Conservation (phyloP, 768 basidiomycete species). For the Amanita molliuscula region DNA sequence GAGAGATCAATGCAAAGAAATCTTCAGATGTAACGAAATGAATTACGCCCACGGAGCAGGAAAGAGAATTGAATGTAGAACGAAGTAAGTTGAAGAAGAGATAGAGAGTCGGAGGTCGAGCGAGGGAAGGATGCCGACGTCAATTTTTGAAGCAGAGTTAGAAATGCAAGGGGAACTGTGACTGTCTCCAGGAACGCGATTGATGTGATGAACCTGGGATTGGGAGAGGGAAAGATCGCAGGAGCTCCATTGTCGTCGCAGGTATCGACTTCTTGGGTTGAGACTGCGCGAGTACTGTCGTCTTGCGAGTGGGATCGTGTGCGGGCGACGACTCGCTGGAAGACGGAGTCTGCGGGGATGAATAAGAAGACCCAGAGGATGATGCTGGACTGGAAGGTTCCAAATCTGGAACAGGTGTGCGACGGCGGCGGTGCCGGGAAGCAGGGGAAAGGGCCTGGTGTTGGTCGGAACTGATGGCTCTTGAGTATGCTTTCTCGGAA, state of each 20-base stretch:
- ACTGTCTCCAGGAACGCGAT: slow-evolving; percentile 11
- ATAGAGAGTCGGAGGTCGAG: background rate
- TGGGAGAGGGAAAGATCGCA: slow-evolving; percentile 40
- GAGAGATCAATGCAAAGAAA: background rate
- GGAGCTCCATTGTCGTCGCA: slow-evolving; percentile 30
- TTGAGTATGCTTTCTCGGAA: slow-evolving; percentile 14
- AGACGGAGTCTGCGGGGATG: slow-evolving; percentile 21
- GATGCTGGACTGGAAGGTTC: slow-evolving; percentile 31
- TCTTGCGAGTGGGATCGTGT: slow-evolving; percentile 9
- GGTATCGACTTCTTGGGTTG: slow-evolving; percentile 21
- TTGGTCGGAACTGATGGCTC: slow-evolving; percentile 12
- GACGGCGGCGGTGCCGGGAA: background rate
- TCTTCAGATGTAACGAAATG: background rate
- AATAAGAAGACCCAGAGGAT: slow-evolving; percentile 21
- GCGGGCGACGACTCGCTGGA: slow-evolving; percentile 12
- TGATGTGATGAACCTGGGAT: slow-evolving; percentile 15
- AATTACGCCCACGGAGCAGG: background rate
- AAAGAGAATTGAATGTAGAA: background rate
- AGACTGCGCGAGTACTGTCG: slow-evolving; percentile 7
- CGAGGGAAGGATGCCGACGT: background rate
- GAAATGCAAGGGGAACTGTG: slow-evolving; percentile 12
- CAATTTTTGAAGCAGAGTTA: background rate
- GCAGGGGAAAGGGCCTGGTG: slow-evolving; percentile 4
- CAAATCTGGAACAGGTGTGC: slow-evolving; percentile 27
- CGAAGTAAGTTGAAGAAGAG: background rate